Evolutionary conservation across 768 basidiomycete genomes (phyloP), one percentile per base, ranked within the genome.

Genomic region (Filobasidium floriforme): DNA sequence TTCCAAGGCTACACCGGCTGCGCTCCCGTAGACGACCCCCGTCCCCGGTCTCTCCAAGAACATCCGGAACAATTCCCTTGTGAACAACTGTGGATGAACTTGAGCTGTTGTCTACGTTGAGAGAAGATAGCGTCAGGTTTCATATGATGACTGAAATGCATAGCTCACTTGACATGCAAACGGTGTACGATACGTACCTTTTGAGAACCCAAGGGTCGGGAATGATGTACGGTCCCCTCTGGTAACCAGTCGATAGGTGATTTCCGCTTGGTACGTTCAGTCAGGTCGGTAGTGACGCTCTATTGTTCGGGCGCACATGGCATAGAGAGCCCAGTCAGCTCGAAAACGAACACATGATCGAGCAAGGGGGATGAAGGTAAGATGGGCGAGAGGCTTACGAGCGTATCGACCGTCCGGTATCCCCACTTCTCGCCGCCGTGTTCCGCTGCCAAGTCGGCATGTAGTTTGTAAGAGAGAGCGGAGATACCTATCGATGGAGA

Each of bases 351-450:
- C n/a, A n/a, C n/a, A n/a, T n/a, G n/a, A n/a, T n/a, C 10, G 43
- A 19, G 43, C 10, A 19, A 19, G 43, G 43, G 12, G 28, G 28
- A 59, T 14, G 32, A 46, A 15, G 41, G 22, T 19, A 22, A 11
- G 41, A 12, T 15, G 59, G 24, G 29, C 6, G 14, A 29, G 18
- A 18, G n/a, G 61, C 65, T 61, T 15, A 66, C 65, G n/a, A 61
- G 51, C 59, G 65, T 77, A 49, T 81, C 80, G 43, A 91, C 86
- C 71, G 82, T 85, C 55, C 91, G 80, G 84, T 88, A 92, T 0
- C 90, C 90, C 90, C 89, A 92, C 32, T 84, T 82, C 37, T 81
- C 77, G 1, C 90, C 91, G 65, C 82, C 82, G 14, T 88, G 86
- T 70, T 87, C 81, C 60, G 84, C 75, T 3, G 90, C 89, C 10